A percentile compares a stretch with the other conserved stretches of the same genome.
phyloP scores from a whole-genome alignment of 2,329 filamentous ascomycete genomes.

The Arthrinium puccinioides region DNA sequence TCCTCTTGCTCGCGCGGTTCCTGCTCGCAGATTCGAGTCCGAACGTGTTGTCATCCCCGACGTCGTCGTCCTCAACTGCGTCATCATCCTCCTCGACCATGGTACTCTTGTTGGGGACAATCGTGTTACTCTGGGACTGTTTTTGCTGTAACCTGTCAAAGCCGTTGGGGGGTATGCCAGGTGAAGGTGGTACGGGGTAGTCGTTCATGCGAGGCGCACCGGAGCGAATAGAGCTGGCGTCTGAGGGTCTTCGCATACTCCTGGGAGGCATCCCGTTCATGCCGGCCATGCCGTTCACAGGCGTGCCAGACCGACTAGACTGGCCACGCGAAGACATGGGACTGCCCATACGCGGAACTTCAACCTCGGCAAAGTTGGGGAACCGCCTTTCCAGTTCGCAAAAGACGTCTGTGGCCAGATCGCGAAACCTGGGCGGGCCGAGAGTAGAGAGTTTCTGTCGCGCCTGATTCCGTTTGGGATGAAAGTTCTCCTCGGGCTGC shows the following conservation, averaged over 20 bases:
- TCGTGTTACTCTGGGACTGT: slow-evolving; percentile 90
- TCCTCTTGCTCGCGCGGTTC: slow-evolving; percentile 28
- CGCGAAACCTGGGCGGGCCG: slow-evolving; percentile 77
- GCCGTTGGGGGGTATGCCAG: slow-evolving; percentile 51
- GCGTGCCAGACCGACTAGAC: slow-evolving; percentile 54
- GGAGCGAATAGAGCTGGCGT: slow-evolving; percentile 53
- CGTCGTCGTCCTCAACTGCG: slow-evolving; percentile 46
- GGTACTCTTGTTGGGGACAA: slow-evolving; percentile 94
- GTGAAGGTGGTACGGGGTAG: slow-evolving; percentile 52
- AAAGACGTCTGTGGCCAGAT: slow-evolving; percentile 92
- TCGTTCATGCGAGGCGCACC: slow-evolving; percentile 29
- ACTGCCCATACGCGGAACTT: slow-evolving; percentile 63
- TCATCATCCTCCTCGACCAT: slow-evolving; percentile 96
- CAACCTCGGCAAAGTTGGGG: slow-evolving; percentile 66
- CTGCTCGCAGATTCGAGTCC: slow-evolving; percentile 39
- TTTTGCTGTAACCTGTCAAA: slow-evolving; percentile 78
- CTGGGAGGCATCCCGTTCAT: slow-evolving; percentile 36
- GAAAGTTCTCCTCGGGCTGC: slow-evolving; percentile 80
- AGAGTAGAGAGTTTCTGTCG: slow-evolving; percentile 89
- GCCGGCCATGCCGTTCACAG: slow-evolving; percentile 45
- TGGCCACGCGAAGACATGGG: slow-evolving; percentile 57
- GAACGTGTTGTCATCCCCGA: slow-evolving; percentile 57
- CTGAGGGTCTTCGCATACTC: slow-evolving; percentile 49
- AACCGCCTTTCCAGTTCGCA: slow-evolving; percentile 89
- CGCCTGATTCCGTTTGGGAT: slow-evolving; percentile 97